phyloP scores from a whole-genome alignment of 441 rosid species.

The Dalechampia spathulata region DNA sequence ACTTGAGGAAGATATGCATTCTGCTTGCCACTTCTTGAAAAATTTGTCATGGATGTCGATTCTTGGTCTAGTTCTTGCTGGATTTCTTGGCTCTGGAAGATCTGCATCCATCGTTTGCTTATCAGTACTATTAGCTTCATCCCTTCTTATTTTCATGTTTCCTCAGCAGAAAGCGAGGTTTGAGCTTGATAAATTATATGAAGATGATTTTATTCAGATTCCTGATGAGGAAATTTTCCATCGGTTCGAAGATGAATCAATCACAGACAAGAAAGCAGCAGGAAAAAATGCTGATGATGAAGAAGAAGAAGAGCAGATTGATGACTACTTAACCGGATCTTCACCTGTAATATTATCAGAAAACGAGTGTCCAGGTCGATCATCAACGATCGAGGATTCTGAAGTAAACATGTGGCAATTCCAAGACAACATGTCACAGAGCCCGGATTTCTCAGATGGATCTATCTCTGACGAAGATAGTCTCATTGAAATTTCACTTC shows the following conservation, averaged over 20 bases:
- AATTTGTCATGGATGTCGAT: constrained; percentile 31
- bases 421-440: constrained; percentile 22
- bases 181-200: constrained; percentile 4
- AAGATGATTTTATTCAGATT: not conserved
- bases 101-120: constrained; percentile 30
- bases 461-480: constrained; percentile 79
- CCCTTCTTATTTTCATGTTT: constrained; percentile 31
- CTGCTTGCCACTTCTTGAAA: constrained; percentile 23
- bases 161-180: constrained; percentile 22
- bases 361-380: constrained; percentile 30
- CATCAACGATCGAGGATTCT: constrained; percentile 40
- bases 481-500: constrained; percentile 76
- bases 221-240: not conserved
- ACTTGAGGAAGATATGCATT: constrained; percentile 22
- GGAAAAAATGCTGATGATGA: constrained; percentile 7
- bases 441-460: constrained; percentile 44
- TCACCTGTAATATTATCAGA: constrained; percentile 22
- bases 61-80: constrained; percentile 30
- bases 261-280: constrained; percentile 1
- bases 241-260: constrained; percentile 6
- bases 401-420: constrained; percentile 46
- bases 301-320: constrained; percentile 1
- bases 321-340: constrained; percentile 19
- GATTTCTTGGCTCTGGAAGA: constrained; percentile 26
- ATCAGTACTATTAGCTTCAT: constrained; percentile 29